A percentile compares a stretch with the other conserved stretches of the same genome.
Conservation (phyloP, 257 asterid genomes). For the Solanum dulcamara region DNA sequence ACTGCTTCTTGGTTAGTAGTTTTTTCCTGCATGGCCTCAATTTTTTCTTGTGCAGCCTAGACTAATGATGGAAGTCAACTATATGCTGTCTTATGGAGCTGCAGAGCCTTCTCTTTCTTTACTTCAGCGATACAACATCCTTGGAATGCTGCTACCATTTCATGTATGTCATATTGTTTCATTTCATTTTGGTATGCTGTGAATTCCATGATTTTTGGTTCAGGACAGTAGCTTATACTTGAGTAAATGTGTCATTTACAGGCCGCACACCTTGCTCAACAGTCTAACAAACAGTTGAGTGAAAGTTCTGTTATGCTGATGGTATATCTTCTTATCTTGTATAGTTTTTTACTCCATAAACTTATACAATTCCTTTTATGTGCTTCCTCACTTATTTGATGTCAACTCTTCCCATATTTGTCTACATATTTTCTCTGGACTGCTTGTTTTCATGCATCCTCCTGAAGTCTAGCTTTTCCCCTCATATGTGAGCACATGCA, state of each 20-base stretch:
- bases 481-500: neutral
- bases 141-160: constrained; percentile 65
- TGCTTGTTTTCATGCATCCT: neutral
- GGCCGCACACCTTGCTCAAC: constrained; percentile 69
- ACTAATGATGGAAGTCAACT: constrained; percentile 59
- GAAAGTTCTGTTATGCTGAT: constrained; percentile 47
- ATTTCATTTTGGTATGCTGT: neutral
- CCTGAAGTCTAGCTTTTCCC: neutral
- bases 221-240: neutral
- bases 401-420: neutral
- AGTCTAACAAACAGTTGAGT: constrained; percentile 21
- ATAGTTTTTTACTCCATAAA: neutral
- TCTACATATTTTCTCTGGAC: neutral
- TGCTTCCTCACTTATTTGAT: neutral
- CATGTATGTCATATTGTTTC: constrained; percentile 42
- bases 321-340: constrained; percentile 30
- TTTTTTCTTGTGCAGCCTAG: constrained; percentile 46
- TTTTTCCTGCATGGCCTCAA: neutral
- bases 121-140: constrained; percentile 60
- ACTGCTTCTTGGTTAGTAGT: neutral
- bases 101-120: constrained; percentile 72
- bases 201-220: neutral
- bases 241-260: constrained; percentile 15
- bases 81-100: constrained; percentile 95
- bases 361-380: neutral